phyloP scores from a whole-genome alignment of 169 alveolate species.

The Perkinsus olseni region DNA sequence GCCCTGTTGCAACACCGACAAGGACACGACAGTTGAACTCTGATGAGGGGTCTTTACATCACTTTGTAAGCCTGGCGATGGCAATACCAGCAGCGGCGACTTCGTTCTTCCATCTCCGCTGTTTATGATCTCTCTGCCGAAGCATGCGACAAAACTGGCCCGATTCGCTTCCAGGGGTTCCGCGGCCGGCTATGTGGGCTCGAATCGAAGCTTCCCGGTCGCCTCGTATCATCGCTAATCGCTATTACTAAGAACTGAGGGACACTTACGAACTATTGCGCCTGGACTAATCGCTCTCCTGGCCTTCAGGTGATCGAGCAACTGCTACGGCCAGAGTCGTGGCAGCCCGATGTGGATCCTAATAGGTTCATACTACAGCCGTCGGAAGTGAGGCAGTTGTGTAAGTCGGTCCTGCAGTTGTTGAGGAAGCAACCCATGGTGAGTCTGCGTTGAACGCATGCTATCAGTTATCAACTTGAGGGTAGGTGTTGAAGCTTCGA shows the following conservation, averaged over 20 bases:
- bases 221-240: background rate
- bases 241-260: slow-evolving; percentile 20
- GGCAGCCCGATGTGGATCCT: background rate
- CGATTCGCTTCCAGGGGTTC: too few relatives aligned
- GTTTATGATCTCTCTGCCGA: too few relatives aligned
- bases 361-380: background rate
- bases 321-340: background rate
- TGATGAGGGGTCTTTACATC: background rate
- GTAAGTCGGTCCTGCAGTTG: slow-evolving; percentile 18
- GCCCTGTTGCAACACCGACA: background rate
- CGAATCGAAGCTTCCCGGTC: too few relatives aligned
- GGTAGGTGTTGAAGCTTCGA: slow-evolving; percentile 89
- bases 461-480: slow-evolving; percentile 71
- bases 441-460: background rate
- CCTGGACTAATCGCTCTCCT: too few relatives aligned
- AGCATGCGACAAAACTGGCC: too few relatives aligned
- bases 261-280: too few relatives aligned
- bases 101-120: slow-evolving; percentile 23
- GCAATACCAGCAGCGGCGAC: background rate
- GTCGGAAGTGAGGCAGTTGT: background rate
- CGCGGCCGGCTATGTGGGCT: too few relatives aligned
- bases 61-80: background rate
- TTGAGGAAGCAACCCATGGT: slow-evolving; percentile 37
- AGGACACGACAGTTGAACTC: background rate
- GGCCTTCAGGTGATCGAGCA: background rate